phyloP scores from a whole-genome alignment of 345 rosid species.

The Chamaenerion angustifolium region DNA sequence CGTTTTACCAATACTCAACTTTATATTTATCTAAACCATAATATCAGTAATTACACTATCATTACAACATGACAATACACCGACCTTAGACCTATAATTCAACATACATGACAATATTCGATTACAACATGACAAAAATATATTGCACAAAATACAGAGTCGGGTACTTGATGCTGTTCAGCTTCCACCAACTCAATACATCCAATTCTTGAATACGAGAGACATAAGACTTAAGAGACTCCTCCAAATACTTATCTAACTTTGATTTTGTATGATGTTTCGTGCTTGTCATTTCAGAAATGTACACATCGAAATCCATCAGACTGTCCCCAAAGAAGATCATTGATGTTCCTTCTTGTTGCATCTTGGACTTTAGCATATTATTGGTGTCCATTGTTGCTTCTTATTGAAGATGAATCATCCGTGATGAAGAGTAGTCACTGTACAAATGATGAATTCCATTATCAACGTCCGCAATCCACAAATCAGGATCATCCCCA shows the following conservation, averaged over 20 bases:
- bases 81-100: too few relatives aligned
- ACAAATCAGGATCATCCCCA: constrained; percentile 65
- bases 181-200: too few relatives aligned
- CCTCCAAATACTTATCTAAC: constrained; percentile 76
- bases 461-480: constrained; percentile 59
- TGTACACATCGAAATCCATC: constrained; percentile 71
- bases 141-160: too few relatives aligned
- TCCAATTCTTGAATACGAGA: constrained; percentile 60
- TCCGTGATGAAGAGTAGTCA: constrained; percentile 45
- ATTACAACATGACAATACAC: too few relatives aligned
- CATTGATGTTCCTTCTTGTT: constrained; percentile 19
- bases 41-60: too few relatives aligned
- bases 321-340: constrained; percentile 62
- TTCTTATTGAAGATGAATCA: constrained; percentile 15
- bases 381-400: constrained; percentile 23
- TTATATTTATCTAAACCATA: too few relatives aligned
- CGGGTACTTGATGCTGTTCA: constrained; percentile 58
- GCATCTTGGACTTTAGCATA: constrained; percentile 22
- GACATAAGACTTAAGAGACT: constrained; percentile 61
- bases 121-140: too few relatives aligned
- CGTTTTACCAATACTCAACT: too few relatives aligned
- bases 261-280: too few relatives aligned
- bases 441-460: constrained; percentile 60
- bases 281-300: too few relatives aligned
- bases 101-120: too few relatives aligned